Evolutionary conservation across 768 basidiomycete genomes (phyloP).

Genomic region (Suillus spraguei): DNA sequence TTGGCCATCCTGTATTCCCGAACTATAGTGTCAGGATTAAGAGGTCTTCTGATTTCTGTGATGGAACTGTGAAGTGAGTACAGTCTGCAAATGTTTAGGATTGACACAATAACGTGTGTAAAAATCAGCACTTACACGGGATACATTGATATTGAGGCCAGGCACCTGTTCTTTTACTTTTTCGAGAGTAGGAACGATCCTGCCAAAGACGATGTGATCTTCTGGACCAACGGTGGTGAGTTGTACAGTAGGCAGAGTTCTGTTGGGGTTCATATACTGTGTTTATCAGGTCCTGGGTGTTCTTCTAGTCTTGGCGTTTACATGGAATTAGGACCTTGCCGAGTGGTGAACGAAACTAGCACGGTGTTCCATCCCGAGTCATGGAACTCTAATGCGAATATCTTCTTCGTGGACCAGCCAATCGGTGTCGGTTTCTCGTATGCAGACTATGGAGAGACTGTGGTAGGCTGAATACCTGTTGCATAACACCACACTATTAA

Average conservation of each 20-base stretch:
- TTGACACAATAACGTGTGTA: constrained; percentile 6
- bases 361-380: constrained; percentile 58
- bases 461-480: constrained; percentile 31
- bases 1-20: constrained; percentile 49
- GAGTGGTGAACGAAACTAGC: constrained; percentile 51
- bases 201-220: constrained; percentile 58
- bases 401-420: constrained; percentile 51
- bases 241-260: constrained; percentile 24
- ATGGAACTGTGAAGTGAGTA: constrained; percentile 40
- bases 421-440: constrained; percentile 50
- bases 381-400: constrained; percentile 66
- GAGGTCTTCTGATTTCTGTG: constrained; percentile 39
- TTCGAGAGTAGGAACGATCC: constrained; percentile 69
- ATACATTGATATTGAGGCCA: constrained; percentile 66
- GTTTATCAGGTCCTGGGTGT: constrained; percentile 45
- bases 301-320: constrained; percentile 66
- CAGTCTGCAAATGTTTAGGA: background rate
- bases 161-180: constrained; percentile 75
- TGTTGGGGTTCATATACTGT: background rate
- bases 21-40: constrained; percentile 44
- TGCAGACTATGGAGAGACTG: constrained; percentile 43
- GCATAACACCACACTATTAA: constrained; percentile 7
- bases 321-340: constrained; percentile 79
- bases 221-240: constrained; percentile 61
- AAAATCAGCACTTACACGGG: constrained; percentile 56